Evolutionary conservation across 176 grass and related monocot genomes (phyloP).

Genomic region (Cenchrus purpureus): DNA sequence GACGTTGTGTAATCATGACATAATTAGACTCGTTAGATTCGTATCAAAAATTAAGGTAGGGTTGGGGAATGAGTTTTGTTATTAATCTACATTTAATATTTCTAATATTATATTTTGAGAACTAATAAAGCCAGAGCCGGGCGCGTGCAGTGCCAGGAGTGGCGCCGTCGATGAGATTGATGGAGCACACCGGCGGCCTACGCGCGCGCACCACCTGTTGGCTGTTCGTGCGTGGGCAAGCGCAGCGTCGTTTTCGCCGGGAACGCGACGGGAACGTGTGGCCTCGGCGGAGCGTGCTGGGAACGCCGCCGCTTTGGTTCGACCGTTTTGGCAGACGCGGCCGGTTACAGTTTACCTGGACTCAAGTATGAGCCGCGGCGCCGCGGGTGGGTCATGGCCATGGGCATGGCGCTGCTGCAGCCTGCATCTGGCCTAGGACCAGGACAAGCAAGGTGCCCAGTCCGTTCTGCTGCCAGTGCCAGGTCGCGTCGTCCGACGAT

Average conservation of each 20-base stretch:
- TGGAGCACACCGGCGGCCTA: too few species aligned
- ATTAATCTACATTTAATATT: too few species aligned
- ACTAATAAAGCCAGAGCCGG: neutral
- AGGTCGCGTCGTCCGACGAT: neutral
- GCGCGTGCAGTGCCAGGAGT: neutral
- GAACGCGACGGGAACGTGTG: neutral
- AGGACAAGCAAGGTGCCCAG: neutral
- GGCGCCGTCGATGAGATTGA: neutral
- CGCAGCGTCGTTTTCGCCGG: constrained; percentile 14
- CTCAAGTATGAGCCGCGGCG: neutral
- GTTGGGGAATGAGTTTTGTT: too few species aligned
- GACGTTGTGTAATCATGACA: too few species aligned
- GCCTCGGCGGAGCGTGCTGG: neutral
- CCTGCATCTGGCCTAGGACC: neutral
- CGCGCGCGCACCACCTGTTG: neutral
- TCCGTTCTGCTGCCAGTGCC: neutral
- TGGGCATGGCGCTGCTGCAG: too few species aligned
- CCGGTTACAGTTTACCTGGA: neutral
- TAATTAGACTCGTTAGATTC: too few species aligned
- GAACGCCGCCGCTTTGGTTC: neutral
- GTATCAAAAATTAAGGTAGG: too few species aligned
- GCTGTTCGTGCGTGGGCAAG: neutral
- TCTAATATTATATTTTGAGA: too few species aligned
- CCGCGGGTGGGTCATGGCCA: neutral
- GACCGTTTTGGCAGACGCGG: neutral